These are phyloP conservation scores for Symmetrospora coprosmae DNA, from an alignment of 768 basidiomycete genomes.

Conservation along the genomic window DNA sequence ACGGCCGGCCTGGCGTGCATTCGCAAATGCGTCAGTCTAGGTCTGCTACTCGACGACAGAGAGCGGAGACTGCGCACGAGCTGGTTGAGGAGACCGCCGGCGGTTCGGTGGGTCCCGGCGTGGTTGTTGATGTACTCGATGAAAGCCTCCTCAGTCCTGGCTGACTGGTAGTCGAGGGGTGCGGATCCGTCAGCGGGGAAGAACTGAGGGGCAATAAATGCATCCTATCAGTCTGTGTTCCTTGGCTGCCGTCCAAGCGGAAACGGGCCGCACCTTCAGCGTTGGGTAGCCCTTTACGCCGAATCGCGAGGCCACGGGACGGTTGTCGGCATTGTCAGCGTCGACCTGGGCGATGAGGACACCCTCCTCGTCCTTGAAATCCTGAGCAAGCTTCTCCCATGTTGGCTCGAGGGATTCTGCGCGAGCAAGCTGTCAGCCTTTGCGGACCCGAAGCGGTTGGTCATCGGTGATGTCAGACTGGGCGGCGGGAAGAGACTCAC, in stretches of 20 bases:
- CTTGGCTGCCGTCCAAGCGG: too few relatives aligned
- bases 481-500: constrained; percentile 46
- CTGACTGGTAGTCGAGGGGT: constrained; percentile 54
- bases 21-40: neutral
- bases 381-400: constrained; percentile 40
- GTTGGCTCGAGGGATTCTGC: constrained; percentile 41
- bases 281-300: constrained; percentile 74
- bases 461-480: neutral
- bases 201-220: constrained; percentile 40
- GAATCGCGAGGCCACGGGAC: constrained; percentile 54
- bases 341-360: constrained; percentile 60
- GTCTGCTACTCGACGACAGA: neutral
- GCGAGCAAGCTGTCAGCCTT: too few relatives aligned
- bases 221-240: neutral
- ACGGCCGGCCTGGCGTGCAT: constrained; percentile 83
- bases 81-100: constrained; percentile 66
- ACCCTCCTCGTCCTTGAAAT: constrained; percentile 62
- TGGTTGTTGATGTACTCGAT: constrained; percentile 67
- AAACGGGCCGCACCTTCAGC: constrained; percentile 48
- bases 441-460: constrained; percentile 13
- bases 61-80: constrained; percentile 26
- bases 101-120: constrained; percentile 69
- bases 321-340: constrained; percentile 70
- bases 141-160: constrained; percentile 60
- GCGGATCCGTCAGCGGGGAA: constrained; percentile 50